Base-by-base conservation (phyloP, 371 early-diverging fungal species). In the Rhizopus sp. region DNA sequence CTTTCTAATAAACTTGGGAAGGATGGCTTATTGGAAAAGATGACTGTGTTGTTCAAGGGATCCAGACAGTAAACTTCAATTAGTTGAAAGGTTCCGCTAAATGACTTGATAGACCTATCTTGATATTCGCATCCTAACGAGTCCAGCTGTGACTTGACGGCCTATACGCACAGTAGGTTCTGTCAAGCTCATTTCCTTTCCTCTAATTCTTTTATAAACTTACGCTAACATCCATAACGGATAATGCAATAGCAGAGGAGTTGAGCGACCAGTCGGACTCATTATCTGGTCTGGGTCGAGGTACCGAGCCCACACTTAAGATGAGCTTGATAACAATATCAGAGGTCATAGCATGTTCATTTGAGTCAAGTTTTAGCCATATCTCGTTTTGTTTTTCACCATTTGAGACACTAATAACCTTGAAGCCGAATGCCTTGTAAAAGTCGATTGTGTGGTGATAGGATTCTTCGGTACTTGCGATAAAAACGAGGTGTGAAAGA, bases 1-100 rank as follows among this genome's bases (percentile, higher is more conserved):
- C 46, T 53, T 4, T 68, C 60, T 9, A 68, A 42, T 4, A 68
- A 50, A 29, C 54, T 63, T 7, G 68, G 68, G 13, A 68, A 60
- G 7, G 68, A 52, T 7, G 68, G 68, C 37, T 81, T 77, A 40
- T 86, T 74, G 12, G 84, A 83, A 57, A 91, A 89, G 37, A 82
- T 58, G 39, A 91, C 49, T 38, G 84, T 78, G 69, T 89, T 90
- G 62, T 86, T 86, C 54, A 91, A 70, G 29, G 92, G 91, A 63
- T 91, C 92, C 32, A 70, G 46, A 31, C 59, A 32, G 39, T 57
- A 63, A 3, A 67, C 44, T 15, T 63, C 66, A 50, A 66, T 66
- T 39, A 66, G 33, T 30, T 62, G 55, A 55, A 66, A 60, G 7
- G 58, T 57, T 13, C 63, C 68, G 50, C 64, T 63, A 38, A 68